These are phyloP conservation scores for Trebouxia sp. DNA, from an alignment of 139 green algal species.

Conservation along the genomic window DNA sequence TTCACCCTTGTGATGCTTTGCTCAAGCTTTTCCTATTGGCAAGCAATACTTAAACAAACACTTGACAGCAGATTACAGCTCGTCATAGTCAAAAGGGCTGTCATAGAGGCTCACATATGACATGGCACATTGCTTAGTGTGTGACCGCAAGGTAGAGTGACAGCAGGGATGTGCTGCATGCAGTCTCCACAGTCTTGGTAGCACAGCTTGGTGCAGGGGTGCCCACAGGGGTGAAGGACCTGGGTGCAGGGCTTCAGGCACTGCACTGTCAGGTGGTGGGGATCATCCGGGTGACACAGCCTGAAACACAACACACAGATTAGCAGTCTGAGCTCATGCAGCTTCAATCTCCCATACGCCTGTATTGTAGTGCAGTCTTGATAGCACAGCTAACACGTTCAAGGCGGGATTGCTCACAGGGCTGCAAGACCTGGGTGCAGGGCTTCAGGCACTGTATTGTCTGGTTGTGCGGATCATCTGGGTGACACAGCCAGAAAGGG, in stretches of 20 bases:
- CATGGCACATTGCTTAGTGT: constrained; percentile 39
- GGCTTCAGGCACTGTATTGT: no score
- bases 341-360: no score
- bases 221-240: background rate
- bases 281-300: constrained; percentile 4
- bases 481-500: no score
- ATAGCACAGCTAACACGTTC: background rate
- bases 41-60: no score
- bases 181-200: constrained; percentile 7
- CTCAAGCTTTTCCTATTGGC: no score
- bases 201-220: background rate
- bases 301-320: background rate
- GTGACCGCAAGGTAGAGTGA: constrained; percentile 8
- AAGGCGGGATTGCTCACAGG: background rate
- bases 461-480: no score
- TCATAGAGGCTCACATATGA: no score
- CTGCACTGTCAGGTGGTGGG: background rate
- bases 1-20: no score
- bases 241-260: constrained; percentile 6
- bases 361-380: no score
- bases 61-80: no score
- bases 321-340: no score
- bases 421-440: constrained; percentile 7
- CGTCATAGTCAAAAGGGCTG: no score
- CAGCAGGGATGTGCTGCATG: constrained; percentile 36